Percentiles rank a stretch among this genome's conserved stretches.
Evolutionary conservation across 352 stramenopile genomes (phyloP).

Genomic region (Phytophthora brassicae): DNA sequence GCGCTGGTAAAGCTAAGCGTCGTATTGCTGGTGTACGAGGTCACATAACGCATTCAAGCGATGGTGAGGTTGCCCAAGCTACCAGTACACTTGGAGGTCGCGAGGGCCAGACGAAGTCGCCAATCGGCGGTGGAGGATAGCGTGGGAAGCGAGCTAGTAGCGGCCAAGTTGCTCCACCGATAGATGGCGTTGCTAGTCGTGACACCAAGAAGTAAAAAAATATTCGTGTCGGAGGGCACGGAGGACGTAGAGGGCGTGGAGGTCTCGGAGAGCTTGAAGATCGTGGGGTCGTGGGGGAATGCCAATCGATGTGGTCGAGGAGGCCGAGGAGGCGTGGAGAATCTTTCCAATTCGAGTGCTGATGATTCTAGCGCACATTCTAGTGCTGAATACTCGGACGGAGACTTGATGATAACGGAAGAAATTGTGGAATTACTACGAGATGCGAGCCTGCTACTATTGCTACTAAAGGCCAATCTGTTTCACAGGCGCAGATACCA

Average conservation of each 20-base stretch:
- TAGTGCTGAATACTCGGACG: neutral
- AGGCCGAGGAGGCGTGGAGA: neutral
- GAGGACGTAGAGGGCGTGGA: neutral
- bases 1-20: neutral
- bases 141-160: neutral
- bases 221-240: neutral
- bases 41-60: neutral
- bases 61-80: neutral
- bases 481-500: too few species aligned
- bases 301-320: neutral
- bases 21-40: neutral
- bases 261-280: too few species aligned
- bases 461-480: too few species aligned
- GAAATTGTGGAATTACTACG: too few species aligned
- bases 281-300: neutral
- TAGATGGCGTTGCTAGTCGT: neutral
- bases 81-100: neutral
- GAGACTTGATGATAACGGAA: neutral
- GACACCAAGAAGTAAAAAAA: neutral
- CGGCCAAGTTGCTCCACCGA: neutral
- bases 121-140: neutral
- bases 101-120: neutral
- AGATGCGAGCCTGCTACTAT: too few species aligned
- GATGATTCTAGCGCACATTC: neutral
- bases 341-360: neutral